Evolutionary conservation across 2,329 filamentous ascomycete genomes (phyloP).

Genomic region (Blastomyces percursus): DNA sequence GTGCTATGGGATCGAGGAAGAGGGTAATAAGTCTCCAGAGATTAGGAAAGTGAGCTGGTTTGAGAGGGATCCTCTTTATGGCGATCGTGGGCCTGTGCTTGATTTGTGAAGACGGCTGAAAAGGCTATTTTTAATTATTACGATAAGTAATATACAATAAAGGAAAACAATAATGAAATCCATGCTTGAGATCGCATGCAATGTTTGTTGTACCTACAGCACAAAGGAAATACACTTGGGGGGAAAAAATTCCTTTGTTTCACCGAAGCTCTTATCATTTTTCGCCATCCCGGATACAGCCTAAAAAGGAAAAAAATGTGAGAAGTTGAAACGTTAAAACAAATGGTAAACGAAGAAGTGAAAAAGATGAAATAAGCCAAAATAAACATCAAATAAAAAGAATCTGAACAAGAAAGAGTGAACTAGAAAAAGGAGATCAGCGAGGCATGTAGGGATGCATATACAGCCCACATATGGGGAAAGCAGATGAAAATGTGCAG

Average conservation of each 20-base stretch:
- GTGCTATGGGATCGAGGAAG: conserved; percentile 54
- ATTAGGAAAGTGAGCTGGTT: conserved; percentile 49
- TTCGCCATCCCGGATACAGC: conserved; percentile 2
- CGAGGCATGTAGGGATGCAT: background rate
- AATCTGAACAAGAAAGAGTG: background rate
- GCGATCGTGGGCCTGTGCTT: conserved; percentile 42
- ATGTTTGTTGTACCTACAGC: conserved; percentile 5
- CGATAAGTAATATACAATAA: too few relatives aligned
- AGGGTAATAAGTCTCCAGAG: conserved; percentile 37
- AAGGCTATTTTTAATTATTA: too few relatives aligned
- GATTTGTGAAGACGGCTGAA: background rate
- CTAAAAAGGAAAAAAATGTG: background rate
- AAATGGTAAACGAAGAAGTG: background rate
- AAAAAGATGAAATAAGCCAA: background rate
- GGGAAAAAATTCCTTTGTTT: background rate
- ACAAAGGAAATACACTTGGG: conserved; percentile 1
- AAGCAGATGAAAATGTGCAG: background rate
- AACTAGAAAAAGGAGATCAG: background rate
- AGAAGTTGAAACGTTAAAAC: background rate
- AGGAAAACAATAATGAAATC: background rate
- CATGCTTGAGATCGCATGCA: background rate
- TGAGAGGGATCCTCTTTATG: conserved; percentile 49
- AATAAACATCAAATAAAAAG: background rate
- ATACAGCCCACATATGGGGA: background rate
- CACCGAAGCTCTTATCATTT: background rate